phyloP scores from a whole-genome alignment of 257 asterid genomes.

The Leonotis leonurus region DNA sequence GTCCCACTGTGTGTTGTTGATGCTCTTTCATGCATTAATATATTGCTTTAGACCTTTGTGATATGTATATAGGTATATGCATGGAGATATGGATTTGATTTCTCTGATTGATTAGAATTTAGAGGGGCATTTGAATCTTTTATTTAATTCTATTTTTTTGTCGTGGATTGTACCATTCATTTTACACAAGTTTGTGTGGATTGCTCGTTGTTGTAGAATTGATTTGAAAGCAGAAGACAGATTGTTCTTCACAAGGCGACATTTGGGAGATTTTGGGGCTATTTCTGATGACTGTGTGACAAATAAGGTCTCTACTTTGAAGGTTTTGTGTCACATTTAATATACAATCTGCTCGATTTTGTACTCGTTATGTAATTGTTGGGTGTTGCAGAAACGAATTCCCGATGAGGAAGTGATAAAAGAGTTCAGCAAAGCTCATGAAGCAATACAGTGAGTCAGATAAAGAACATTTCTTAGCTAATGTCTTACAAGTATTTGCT shows the following conservation, averaged over 20 bases:
- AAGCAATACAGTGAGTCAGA: conserved; percentile 49
- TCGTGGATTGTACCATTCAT: not conserved
- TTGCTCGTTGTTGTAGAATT: conserved; percentile 29
- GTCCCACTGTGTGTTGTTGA: not conserved
- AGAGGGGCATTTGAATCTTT: too few species aligned
- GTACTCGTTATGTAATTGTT: not conserved
- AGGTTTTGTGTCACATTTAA: not conserved
- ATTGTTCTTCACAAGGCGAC: conserved; percentile 20
- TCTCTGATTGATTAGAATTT: too few species aligned
- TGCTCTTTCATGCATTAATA: not conserved
- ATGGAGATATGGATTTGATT: not conserved
- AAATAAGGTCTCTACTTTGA: conserved; percentile 20
- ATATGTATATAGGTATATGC: not conserved
- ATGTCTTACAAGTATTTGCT: too few species aligned
- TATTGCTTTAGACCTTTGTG: not conserved
- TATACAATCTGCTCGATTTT: not conserved
- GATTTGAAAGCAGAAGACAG: conserved; percentile 28
- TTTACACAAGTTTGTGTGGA: not conserved
- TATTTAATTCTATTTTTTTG: too few species aligned
- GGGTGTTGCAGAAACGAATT: conserved; percentile 17
- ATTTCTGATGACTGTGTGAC: conserved; percentile 31
- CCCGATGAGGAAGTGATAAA: conserved; percentile 40
- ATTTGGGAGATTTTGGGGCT: conserved; percentile 23
- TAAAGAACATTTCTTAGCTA: too few species aligned
- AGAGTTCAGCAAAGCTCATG: conserved; percentile 45